Conservation (phyloP, 1,139 yeast species). For the Candida smagusa region DNA sequence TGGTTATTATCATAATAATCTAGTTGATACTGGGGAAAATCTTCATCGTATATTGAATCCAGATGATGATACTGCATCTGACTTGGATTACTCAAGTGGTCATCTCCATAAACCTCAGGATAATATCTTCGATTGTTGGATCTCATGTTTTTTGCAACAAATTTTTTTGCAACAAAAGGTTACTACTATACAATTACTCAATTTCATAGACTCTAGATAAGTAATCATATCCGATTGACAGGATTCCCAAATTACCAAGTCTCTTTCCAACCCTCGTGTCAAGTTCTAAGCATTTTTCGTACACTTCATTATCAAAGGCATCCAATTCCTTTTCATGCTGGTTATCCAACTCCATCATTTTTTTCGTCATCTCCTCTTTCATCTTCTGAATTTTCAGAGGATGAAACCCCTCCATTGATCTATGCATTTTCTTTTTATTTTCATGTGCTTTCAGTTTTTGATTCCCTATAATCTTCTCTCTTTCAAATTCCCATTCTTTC, state of each 20-base stretch:
- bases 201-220: too few relatives aligned
- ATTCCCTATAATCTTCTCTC: slow-evolving; percentile 13
- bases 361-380: slow-evolving; percentile 6
- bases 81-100: too few relatives aligned
- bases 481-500: slow-evolving; percentile 12
- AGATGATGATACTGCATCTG: too few relatives aligned
- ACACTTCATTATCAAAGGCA: slow-evolving; percentile 17
- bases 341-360: slow-evolving; percentile 6
- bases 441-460: slow-evolving; percentile 7
- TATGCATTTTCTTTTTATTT: slow-evolving; percentile 5
- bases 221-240: slow-evolving; percentile 21
- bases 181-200: too few relatives aligned
- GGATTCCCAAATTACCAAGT: slow-evolving; percentile 19
- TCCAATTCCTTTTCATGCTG: slow-evolving; percentile 11
- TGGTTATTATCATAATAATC: too few relatives aligned
- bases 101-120: too few relatives aligned
- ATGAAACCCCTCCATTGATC: slow-evolving; percentile 14
- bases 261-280: slow-evolving; percentile 15
- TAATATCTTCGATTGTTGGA: too few relatives aligned
- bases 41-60: too few relatives aligned
- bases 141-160: too few relatives aligned
- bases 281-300: slow-evolving; percentile 15
- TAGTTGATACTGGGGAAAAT: too few relatives aligned
- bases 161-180: too few relatives aligned
- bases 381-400: slow-evolving; percentile 12